Conservation (phyloP, 1,284 basidiomycete genomes). For the Puccinia triticina region DNA sequence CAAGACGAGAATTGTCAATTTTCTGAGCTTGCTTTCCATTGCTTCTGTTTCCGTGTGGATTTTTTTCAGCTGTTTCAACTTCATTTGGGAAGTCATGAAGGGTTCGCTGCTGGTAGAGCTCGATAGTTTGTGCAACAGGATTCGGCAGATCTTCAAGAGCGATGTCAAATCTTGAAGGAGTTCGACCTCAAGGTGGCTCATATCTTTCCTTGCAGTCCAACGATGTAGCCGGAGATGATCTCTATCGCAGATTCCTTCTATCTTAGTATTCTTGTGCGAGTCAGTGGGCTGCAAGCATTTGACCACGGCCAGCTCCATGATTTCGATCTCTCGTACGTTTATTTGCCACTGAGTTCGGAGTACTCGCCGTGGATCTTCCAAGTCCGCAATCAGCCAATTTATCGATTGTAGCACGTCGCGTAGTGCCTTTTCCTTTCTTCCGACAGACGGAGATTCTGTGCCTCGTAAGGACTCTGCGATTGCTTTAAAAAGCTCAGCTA, state of each 20-base stretch:
- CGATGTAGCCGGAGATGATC: background rate
- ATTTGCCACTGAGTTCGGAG: background rate
- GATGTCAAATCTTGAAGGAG: background rate
- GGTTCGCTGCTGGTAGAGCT: background rate
- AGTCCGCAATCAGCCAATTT: background rate
- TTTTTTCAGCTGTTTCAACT: no score
- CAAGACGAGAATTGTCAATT: background rate
- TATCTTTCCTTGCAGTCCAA: background rate
- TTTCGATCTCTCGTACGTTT: background rate
- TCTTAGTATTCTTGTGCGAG: background rate
- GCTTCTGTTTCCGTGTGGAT: background rate
- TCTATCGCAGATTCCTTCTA: background rate
- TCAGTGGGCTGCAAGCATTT: background rate
- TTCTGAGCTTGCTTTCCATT: background rate
- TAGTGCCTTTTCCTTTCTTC: background rate
- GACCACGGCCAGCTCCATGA: background rate
- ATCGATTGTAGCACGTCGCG: background rate
- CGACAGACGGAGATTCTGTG: background rate
- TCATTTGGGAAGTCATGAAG: background rate
- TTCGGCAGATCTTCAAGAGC: background rate
- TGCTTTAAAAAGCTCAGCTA: background rate
- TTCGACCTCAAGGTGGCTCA: background rate
- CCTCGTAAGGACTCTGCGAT: background rate
- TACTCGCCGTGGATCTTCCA: background rate
- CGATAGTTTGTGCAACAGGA: background rate